Base-by-base conservation (phyloP, 257 asterid genomes). In the Scutellaria barbata region DNA sequence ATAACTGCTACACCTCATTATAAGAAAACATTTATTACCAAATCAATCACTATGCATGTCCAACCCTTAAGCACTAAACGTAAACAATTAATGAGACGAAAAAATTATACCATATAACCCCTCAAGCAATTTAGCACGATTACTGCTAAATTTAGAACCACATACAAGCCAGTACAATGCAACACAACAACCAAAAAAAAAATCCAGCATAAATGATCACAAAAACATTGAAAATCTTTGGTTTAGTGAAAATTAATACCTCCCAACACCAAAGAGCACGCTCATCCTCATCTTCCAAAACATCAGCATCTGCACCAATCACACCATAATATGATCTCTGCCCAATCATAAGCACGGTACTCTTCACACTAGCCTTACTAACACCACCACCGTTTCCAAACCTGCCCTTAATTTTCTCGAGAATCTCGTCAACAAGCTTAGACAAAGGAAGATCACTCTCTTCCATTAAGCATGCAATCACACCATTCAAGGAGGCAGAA, bases 251-350 rank as follows among this genome's bases (percentile, higher is more conserved):
- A 58, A 71, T 4, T 5, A 64, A 41, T 54, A 95, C 99, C 99
- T 95, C 99, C 99, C 99, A 95, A 60, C 87, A 89, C 96, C 98
- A 95, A 42, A 92, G 92, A 57, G 95, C 88, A 61, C 73, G 56
- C 61, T 85, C 96, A 13, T 83, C 77, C 17, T 88, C 97, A 74
- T 95, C 96, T 82, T 95, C 98, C 84, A 95, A 80, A 35, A 92
- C 78, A 81, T 95, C 96, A 63, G 98, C 92, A 75, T 95, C 97
- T 9, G 74, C 80, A 76, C 79, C 30, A 12, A 73, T 67, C 14
- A 82, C 80, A 55, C 99, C 99, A 69, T 95, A 92, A 54, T 80
- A 76, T 63, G 79, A 57, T 71, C 99, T 85, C 75, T 87, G 96
- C 68, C 95, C 98, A 73, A 85, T 76, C 39, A 76, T 62, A 77